These are phyloP conservation scores for Rhizopus arrhizus DNA, from an alignment of 371 early-diverging fungal genomes.

Conservation along the genomic window DNA sequence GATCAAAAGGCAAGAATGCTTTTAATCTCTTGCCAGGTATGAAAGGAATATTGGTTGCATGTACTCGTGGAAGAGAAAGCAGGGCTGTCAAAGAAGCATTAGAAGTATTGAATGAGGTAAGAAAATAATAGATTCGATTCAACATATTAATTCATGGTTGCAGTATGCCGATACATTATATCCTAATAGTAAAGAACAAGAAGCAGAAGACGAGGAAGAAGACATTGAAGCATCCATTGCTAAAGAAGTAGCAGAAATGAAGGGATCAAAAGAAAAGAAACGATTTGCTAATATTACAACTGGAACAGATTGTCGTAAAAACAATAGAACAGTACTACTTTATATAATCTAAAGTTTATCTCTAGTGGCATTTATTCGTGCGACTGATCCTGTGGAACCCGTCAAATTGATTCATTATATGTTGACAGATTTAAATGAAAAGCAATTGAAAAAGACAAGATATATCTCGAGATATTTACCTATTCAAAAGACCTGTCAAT, in stretches of 20 bases:
- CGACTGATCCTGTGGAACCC: conserved; percentile 59
- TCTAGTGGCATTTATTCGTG: conserved; percentile 56
- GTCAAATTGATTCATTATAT: conserved; percentile 62
- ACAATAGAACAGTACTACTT: not conserved
- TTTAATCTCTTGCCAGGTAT: conserved; percentile 49
- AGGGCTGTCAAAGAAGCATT: conserved; percentile 61
- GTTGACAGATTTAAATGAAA: conserved; percentile 59
- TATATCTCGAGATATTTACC: conserved; percentile 68
- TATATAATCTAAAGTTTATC: not conserved
- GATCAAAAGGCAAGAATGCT: conserved; percentile 5
- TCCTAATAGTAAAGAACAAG: conserved; percentile 32
- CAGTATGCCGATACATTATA: conserved; percentile 62
- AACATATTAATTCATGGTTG: not conserved
- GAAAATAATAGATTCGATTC: not conserved
- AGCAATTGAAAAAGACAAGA: conserved; percentile 61
- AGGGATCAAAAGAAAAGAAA: conserved; percentile 43
- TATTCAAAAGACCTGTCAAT: conserved; percentile 61
- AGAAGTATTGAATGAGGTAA: conserved; percentile 62
- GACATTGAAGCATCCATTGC: conserved; percentile 69
- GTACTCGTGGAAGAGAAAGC: conserved; percentile 60
- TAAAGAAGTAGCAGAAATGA: conserved; percentile 65
- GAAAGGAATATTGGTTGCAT: conserved; percentile 68
- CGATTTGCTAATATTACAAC: conserved; percentile 58
- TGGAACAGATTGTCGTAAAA: conserved; percentile 64
- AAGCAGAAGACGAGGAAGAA: conserved; percentile 46